Conservation (phyloP, 805 yeast genomes). For the Candida corydali region DNA sequence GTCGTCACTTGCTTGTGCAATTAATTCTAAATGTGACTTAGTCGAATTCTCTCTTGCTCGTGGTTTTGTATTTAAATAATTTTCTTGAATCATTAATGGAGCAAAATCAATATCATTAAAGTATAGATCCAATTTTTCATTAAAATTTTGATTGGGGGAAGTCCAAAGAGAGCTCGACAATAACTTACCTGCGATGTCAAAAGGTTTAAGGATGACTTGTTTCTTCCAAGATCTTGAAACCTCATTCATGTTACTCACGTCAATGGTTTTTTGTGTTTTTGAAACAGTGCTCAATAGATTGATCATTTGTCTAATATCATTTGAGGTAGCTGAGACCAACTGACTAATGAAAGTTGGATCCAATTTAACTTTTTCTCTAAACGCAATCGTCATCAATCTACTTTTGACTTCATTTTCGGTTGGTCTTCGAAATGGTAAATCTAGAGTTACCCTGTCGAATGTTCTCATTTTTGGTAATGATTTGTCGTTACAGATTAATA, state of each 20-base stretch:
- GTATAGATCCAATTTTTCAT: slow-evolving; percentile 82
- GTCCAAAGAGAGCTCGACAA: slow-evolving; percentile 53
- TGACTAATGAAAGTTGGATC: slow-evolving; percentile 81
- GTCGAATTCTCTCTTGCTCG: slow-evolving; percentile 31
- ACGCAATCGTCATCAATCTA: slow-evolving; percentile 85
- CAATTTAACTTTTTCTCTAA: slow-evolving; percentile 73
- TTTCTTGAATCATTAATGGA: slow-evolving; percentile 95
- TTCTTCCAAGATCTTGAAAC: slow-evolving; percentile 79
- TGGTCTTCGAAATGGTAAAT: slow-evolving; percentile 86
- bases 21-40: slow-evolving; percentile 51
- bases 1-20: slow-evolving; percentile 78
- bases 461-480: slow-evolving; percentile 94
- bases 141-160: slow-evolving; percentile 50
- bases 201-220: slow-evolving; percentile 85
- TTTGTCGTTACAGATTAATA: slow-evolving; percentile 90
- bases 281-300: slow-evolving; percentile 84
- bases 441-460: slow-evolving; percentile 77
- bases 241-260: slow-evolving; percentile 56
- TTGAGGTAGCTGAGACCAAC: slow-evolving; percentile 76
- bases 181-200: slow-evolving; percentile 75
- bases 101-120: slow-evolving; percentile 94
- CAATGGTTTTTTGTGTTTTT: slow-evolving; percentile 61
- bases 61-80: slow-evolving; percentile 71
- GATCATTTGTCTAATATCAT: slow-evolving; percentile 93
- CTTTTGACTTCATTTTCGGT: slow-evolving; percentile 76